phyloP scores from a whole-genome alignment of 2,329 filamentous ascomycete species.

The Curvularia lunata region DNA sequence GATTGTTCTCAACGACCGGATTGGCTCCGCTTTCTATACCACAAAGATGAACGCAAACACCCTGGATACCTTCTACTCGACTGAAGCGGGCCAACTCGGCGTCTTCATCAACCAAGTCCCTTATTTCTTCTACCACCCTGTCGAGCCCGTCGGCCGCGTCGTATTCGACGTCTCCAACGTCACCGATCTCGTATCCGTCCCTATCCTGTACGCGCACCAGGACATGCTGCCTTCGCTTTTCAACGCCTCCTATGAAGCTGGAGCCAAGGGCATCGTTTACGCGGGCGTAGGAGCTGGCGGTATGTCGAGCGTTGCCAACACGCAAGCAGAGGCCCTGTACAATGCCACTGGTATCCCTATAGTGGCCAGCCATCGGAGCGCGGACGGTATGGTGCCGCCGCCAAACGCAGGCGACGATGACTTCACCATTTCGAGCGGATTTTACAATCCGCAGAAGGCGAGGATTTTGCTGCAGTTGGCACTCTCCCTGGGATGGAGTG shows the following conservation, averaged over 20 bases:
- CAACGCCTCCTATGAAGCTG: conserved; percentile 56
- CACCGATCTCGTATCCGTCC: conserved; percentile 61
- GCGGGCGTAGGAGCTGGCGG: conserved; percentile 63
- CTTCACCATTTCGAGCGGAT: conserved; percentile 56
- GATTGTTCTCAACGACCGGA: conserved; percentile 68
- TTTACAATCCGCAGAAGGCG: conserved; percentile 63
- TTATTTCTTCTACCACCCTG: conserved; percentile 65
- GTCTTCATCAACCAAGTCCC: conserved; percentile 64
- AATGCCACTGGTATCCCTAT: conserved; percentile 57
- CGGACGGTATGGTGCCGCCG: conserved; percentile 59
- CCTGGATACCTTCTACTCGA: conserved; percentile 66
- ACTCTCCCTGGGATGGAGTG: conserved; percentile 36
- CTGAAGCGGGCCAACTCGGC: conserved; percentile 62
- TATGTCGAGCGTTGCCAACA: conserved; percentile 38
- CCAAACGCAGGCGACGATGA: conserved; percentile 17
- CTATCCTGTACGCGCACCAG: conserved; percentile 64
- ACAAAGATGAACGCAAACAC: conserved; percentile 69
- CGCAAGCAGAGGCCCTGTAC: conserved; percentile 54
- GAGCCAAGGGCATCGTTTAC: conserved; percentile 62
- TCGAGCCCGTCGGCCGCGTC: conserved; percentile 53
- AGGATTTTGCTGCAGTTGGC: conserved; percentile 58
- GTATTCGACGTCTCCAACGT: conserved; percentile 49
- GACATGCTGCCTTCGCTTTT: conserved; percentile 59
- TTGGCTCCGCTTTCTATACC: conserved; percentile 63
- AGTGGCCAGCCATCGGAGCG: conserved; percentile 59